These are phyloP conservation scores for Aspergillus wentii DNA, from an alignment of 495 filamentous ascomycete genomes.

Conservation along the genomic window DNA sequence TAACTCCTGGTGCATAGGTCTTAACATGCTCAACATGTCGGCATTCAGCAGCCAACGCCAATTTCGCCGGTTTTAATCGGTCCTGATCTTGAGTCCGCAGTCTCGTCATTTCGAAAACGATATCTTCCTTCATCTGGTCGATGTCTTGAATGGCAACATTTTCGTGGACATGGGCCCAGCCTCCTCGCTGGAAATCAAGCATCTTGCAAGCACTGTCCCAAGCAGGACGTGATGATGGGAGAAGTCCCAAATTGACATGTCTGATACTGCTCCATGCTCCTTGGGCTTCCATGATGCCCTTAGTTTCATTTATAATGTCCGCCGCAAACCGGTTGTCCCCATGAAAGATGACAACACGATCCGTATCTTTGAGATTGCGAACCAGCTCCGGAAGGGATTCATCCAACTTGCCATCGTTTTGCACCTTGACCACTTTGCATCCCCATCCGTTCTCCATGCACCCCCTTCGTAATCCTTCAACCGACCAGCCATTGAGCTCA, in stretches of 20 bases:
- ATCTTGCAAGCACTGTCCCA: conserved; percentile 65
- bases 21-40: conserved; percentile 79
- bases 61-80: no score
- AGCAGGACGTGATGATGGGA: conserved; percentile 61
- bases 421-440: conserved; percentile 42
- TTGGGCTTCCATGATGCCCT: conserved; percentile 14
- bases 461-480: conserved; percentile 73
- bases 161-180: conserved; percentile 83
- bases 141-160: conserved; percentile 68
- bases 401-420: conserved; percentile 19
- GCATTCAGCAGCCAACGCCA: conserved; percentile 44
- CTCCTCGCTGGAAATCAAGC: conserved; percentile 44
- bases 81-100: conserved; percentile 9
- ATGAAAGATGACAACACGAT: conserved; percentile 59
- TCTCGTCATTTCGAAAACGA: conserved; percentile 15
- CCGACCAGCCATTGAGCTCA: conserved; percentile 86
- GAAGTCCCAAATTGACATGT: conserved; percentile 79
- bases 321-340: conserved; percentile 61
- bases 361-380: conserved; percentile 20
- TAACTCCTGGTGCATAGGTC: conserved; percentile 85
- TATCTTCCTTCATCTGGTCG: conserved; percentile 39
- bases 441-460: conserved; percentile 63
- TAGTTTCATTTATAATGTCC: conserved; percentile 33
- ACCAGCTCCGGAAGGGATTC: conserved; percentile 22
- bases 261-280: conserved; percentile 31